phyloP scores from a whole-genome alignment of 148 eudicot genomes.

The Fallopia convolvulus region DNA sequence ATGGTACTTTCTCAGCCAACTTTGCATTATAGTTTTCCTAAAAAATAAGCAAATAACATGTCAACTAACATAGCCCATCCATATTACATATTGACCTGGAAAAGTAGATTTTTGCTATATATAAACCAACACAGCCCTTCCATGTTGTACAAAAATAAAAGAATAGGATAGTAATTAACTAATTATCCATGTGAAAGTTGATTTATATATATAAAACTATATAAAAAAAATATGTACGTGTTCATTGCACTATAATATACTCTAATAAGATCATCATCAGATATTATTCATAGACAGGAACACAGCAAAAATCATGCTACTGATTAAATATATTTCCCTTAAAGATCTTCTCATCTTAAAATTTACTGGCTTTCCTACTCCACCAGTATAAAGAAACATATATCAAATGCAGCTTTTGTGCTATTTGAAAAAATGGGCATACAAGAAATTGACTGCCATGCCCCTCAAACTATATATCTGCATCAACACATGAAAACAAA shows the following conservation, averaged over 20 bases:
- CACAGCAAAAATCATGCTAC: background rate
- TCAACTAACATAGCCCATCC: background rate
- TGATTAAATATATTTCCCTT: background rate
- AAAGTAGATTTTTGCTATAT: background rate
- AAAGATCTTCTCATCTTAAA: background rate
- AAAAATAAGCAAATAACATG: background rate
- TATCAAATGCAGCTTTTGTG: background rate
- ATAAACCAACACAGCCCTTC: background rate
- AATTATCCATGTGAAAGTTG: background rate
- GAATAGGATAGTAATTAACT: background rate
- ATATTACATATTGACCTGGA: background rate
- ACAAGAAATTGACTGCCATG: background rate
- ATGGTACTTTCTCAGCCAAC: conserved; percentile 54
- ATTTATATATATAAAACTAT: background rate
- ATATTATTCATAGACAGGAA: background rate
- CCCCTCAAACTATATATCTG: background rate
- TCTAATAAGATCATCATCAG: background rate
- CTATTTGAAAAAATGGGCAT: background rate
- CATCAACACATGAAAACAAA: background rate
- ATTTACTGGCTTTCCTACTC: background rate
- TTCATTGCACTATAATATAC: background rate
- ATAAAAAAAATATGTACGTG: background rate
- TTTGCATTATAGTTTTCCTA: conserved; percentile 84
- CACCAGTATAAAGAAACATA: background rate
- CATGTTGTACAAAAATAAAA: background rate